Evolutionary conservation across 805 yeast genomes (phyloP).

Genomic region (Sugiyamaella floridensis): DNA sequence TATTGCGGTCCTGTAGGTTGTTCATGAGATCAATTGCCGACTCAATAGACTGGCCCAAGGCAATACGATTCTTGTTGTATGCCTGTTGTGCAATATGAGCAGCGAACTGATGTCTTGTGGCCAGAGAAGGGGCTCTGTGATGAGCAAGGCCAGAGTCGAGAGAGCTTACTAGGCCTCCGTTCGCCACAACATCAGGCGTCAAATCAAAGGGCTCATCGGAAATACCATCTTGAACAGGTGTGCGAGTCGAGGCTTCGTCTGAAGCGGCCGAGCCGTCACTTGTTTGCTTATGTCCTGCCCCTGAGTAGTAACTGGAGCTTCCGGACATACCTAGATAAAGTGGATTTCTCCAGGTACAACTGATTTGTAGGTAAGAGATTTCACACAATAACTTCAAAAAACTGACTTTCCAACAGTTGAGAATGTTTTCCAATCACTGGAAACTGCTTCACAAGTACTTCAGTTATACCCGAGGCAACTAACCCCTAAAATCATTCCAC

Average conservation of each 20-base stretch:
- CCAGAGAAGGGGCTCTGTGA: conserved; percentile 6
- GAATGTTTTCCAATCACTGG: background rate
- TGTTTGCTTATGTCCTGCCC: background rate
- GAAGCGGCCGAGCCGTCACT: too few species aligned
- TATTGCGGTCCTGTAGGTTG: conserved; percentile 25
- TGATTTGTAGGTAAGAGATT: too few species aligned
- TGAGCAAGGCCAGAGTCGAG: background rate
- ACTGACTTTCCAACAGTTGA: too few species aligned
- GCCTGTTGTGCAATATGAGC: conserved; percentile 65
- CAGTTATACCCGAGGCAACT: background rate
- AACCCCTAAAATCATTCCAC: background rate
- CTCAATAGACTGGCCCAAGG: conserved; percentile 44
- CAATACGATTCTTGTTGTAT: conserved; percentile 64
- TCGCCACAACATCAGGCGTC: conserved; percentile 24
- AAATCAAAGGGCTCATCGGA: conserved; percentile 4
- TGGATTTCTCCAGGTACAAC: too few species aligned
- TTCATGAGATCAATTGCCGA: conserved; percentile 24
- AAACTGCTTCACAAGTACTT: background rate
- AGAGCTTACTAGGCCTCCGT: conserved; percentile 22
- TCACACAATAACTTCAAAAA: too few species aligned
- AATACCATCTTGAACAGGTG: background rate
- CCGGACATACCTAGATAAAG: background rate
- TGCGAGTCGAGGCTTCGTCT: too few species aligned
- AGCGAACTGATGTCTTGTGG: background rate
- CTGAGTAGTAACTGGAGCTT: background rate